A percentile compares a stretch with the other conserved stretches of the same genome.
These are phyloP conservation scores for Saturnispora galanensis DNA, from an alignment of 805 yeast species.

Conservation along the genomic window DNA sequence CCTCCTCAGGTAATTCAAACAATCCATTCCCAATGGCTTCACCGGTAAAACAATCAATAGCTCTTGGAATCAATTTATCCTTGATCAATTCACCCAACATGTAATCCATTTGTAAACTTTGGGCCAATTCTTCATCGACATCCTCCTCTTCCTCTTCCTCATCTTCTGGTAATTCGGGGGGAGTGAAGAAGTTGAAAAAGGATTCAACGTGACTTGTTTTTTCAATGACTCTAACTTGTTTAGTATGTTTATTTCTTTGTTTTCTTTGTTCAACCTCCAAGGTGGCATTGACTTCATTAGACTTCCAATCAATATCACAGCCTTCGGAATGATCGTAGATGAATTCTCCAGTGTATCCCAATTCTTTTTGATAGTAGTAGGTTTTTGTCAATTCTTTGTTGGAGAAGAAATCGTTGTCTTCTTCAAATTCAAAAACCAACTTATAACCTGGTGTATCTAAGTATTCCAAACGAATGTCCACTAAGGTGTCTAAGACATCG, in stretches of 20 bases:
- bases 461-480: constrained; percentile 70
- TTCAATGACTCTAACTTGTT: constrained; percentile 92
- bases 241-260: constrained; percentile 93
- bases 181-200: constrained; percentile 91
- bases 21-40: constrained; percentile 68
- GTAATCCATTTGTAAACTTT: constrained; percentile 82
- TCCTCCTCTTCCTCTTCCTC: constrained; percentile 45
- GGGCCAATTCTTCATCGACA: constrained; percentile 67
- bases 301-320: constrained; percentile 70
- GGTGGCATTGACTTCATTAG: constrained; percentile 75
- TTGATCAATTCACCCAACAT: constrained; percentile 93
- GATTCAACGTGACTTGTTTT: constrained; percentile 91
- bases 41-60: constrained; percentile 98
- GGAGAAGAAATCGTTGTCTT: constrained; percentile 63
- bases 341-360: constrained; percentile 92
- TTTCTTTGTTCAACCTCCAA: constrained; percentile 85
- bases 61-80: constrained; percentile 92
- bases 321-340: constrained; percentile 97
- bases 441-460: constrained; percentile 81
- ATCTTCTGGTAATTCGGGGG: constrained; percentile 70
- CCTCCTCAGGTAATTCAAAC: constrained; percentile 52
- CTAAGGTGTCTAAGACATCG: constrained; percentile 62
- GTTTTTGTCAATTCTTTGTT: constrained; percentile 70
- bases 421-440: constrained; percentile 68
- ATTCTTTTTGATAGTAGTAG: constrained; percentile 86